These are phyloP conservation scores for Crithidia brevicula DNA, from an alignment of 208 protist genomes.

Conservation along the genomic window DNA sequence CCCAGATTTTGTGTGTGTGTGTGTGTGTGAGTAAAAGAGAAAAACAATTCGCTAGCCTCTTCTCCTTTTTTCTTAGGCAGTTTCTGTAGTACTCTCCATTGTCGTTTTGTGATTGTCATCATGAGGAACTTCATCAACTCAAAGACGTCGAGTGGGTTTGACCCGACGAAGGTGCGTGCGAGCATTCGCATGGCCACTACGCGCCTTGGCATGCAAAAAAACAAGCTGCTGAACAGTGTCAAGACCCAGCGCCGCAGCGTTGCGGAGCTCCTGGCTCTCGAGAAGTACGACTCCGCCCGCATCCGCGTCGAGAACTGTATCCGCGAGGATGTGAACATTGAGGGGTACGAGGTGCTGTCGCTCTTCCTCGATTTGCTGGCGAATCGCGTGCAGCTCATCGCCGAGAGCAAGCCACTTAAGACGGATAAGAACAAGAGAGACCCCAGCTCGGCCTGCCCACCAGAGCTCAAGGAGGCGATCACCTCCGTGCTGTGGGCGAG, in stretches of 20 bases:
- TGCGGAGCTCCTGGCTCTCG: conserved; percentile 81
- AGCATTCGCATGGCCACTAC: conserved; percentile 86
- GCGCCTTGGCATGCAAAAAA: conserved; percentile 87
- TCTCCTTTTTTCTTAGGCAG: too few species aligned
- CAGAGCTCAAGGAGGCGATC: conserved; percentile 91
- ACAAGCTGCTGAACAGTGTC: conserved; percentile 90
- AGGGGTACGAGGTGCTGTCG: conserved; percentile 84
- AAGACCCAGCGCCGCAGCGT: conserved; percentile 84
- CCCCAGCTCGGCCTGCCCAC: conserved; percentile 62
- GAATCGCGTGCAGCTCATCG: conserved; percentile 84
- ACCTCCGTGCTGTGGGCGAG: conserved; percentile 87
- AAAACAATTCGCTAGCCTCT: too few species aligned
- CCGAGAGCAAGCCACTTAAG: conserved; percentile 61
- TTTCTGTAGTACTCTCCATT: background rate
- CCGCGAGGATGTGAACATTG: conserved; percentile 88
- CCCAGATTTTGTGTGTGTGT: too few species aligned
- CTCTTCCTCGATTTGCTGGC: conserved; percentile 87
- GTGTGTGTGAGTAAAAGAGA: too few species aligned
- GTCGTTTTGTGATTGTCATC: background rate
- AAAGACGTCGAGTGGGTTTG: conserved; percentile 50
- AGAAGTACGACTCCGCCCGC: conserved; percentile 92
- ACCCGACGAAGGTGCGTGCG: conserved; percentile 73
- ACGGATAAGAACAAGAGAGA: conserved; percentile 50
- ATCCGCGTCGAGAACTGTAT: conserved; percentile 89
- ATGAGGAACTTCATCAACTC: conserved; percentile 57